Conservation (phyloP, 768 basidiomycete species). For the Roridomyces roridus region DNA sequence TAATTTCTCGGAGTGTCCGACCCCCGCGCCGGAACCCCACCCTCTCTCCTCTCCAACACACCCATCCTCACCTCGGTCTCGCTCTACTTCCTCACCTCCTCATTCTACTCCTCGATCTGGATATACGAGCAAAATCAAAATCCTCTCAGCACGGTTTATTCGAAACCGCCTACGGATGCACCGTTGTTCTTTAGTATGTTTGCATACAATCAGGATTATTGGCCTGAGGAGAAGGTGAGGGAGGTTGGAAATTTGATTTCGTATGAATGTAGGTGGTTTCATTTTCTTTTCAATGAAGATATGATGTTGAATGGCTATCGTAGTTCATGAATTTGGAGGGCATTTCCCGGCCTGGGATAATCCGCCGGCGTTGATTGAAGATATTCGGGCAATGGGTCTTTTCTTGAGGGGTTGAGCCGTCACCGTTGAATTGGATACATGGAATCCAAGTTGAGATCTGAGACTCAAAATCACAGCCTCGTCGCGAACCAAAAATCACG, state of each 20-base stretch:
- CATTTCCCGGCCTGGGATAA: too few species aligned
- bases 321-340: too few species aligned
- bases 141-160: conserved; percentile 2
- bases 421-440: too few species aligned
- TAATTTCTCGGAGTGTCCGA: conserved; percentile 4
- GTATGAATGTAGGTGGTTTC: conserved; percentile 1
- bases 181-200: conserved; percentile 2
- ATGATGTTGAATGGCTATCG: too few species aligned
- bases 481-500: too few species aligned
- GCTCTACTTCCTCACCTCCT: conserved; percentile 29
- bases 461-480: too few species aligned
- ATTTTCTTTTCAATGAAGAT: too few species aligned
- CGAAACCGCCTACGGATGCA: conserved; percentile 6
- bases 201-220: conserved; percentile 1
- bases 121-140: conserved; percentile 8
- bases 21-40: conserved; percentile 8
- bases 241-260: conserved; percentile 1
- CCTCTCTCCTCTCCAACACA: not conserved
- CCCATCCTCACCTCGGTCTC: conserved; percentile 29
- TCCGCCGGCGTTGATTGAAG: too few species aligned
- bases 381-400: too few species aligned
- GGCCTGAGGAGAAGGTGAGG: not conserved
- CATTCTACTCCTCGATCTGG: conserved; percentile 25
- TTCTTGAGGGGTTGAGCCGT: too few species aligned
- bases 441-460: too few species aligned